phyloP scores from a whole-genome alignment of 2,329 filamentous ascomycete species.

The Xylaria sp. region DNA sequence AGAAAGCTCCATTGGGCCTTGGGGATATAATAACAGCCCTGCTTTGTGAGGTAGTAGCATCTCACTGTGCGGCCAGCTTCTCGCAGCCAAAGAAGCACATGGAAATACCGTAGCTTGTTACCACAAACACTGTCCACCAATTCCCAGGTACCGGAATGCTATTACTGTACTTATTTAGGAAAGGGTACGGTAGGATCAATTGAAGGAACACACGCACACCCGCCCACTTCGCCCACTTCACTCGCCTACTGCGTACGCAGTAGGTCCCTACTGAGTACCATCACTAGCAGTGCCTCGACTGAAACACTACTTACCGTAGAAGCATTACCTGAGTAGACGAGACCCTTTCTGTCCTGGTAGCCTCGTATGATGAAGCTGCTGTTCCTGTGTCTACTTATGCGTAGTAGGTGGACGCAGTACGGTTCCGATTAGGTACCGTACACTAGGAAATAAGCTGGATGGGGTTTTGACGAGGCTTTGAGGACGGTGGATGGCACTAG shows the following conservation, averaged over 20 bases:
- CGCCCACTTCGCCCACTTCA: constrained; percentile 10
- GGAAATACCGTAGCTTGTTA: neutral
- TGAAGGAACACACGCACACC: constrained; percentile 23
- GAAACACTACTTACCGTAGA: constrained; percentile 29
- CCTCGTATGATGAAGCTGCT: neutral
- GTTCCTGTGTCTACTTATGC: neutral
- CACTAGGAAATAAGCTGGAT: neutral
- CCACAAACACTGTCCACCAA: neutral
- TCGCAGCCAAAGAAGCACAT: neutral
- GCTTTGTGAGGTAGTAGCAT: too few species aligned
- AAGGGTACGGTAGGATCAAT: constrained; percentile 26
- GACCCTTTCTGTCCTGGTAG: neutral
- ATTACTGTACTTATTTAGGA: constrained; percentile 8
- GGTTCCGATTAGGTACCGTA: neutral
- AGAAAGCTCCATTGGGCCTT: neutral
- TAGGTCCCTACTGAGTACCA: too few species aligned
- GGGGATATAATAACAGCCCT: too few species aligned
- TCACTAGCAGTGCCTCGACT: constrained; percentile 27
- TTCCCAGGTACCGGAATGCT: neutral
- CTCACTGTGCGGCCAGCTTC: neutral
- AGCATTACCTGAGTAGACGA: constrained; percentile 13
- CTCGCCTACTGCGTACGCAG: too few species aligned
- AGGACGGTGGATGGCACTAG: neutral
- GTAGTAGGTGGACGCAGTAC: too few species aligned
- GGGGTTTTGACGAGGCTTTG: neutral